Conservation (phyloP, 2,329 filamentous ascomycete genomes). For the Phialemonium atrogriseum region DNA sequence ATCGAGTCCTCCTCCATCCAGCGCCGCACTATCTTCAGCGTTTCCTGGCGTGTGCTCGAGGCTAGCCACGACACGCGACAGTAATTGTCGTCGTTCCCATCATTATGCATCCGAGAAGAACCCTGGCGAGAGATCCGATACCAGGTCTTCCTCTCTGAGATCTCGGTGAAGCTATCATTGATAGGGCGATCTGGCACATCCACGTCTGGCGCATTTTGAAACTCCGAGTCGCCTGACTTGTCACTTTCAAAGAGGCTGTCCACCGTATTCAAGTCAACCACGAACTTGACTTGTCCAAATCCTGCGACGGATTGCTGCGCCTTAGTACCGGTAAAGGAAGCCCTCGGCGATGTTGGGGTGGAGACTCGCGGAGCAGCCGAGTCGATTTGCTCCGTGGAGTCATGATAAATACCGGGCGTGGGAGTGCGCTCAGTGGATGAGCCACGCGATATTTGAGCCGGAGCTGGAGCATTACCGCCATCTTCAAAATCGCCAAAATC, state of each 20-base stretch:
- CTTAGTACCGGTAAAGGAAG: neutral
- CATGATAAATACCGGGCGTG: too few species aligned
- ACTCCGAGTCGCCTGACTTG: too few species aligned
- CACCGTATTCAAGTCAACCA: neutral
- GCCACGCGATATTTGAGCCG: conserved; percentile 1
- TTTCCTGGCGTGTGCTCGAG: conserved; percentile 45
- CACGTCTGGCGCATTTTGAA: conserved; percentile 10
- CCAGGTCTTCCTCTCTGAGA: conserved; percentile 55
- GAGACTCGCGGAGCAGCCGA: neutral
- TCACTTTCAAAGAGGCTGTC: conserved; percentile 21
- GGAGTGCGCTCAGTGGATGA: conserved; percentile 12
- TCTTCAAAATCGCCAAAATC: conserved; percentile 25
- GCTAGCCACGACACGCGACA: conserved; percentile 47
- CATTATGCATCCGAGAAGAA: conserved; percentile 47
- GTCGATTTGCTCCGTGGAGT: too few species aligned
- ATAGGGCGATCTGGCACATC: conserved; percentile 38
- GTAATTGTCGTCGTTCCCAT: conserved; percentile 52
- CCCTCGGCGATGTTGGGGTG: neutral
- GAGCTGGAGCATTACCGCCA: conserved; percentile 5
- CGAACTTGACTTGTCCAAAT: neutral
- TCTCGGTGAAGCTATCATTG: conserved; percentile 42
- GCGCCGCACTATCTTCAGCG: conserved; percentile 49
- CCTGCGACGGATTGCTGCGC: neutral
- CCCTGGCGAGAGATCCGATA: conserved; percentile 55
- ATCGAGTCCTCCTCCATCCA: conserved; percentile 61